phyloP scores from a whole-genome alignment of 2,329 filamentous ascomycete species.

The Byssothecium circinans region DNA sequence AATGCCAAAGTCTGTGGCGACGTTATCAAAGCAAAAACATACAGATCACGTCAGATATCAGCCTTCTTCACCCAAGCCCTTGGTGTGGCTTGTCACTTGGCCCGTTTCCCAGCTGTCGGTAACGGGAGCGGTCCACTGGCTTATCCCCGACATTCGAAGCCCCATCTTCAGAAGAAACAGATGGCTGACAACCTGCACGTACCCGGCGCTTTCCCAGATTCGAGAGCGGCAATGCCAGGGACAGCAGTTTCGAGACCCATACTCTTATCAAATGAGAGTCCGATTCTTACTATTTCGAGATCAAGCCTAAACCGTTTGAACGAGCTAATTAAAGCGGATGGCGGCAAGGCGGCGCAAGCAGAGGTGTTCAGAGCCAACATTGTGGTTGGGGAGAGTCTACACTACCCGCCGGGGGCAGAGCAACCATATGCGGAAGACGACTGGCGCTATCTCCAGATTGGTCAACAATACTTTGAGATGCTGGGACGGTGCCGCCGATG shows the following conservation, averaged over 20 bases:
- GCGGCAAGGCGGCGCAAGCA: conserved; percentile 66
- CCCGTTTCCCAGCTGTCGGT: conserved; percentile 73
- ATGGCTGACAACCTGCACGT: conserved; percentile 40
- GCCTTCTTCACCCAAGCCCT: conserved; percentile 76
- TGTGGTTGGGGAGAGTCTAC: conserved; percentile 60
- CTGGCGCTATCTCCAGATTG: conserved; percentile 72
- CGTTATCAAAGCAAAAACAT: conserved; percentile 68
- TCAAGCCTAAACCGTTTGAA: conserved; percentile 81
- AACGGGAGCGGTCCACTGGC: conserved; percentile 53
- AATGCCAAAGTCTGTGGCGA: conserved; percentile 82
- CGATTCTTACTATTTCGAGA: conserved; percentile 80
- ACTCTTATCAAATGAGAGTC: conserved; percentile 87
- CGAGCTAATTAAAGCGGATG: conserved; percentile 64
- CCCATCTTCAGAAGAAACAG: conserved; percentile 61
- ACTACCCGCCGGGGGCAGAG: conserved; percentile 48
- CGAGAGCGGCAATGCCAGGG: conserved; percentile 50
- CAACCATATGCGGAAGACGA: conserved; percentile 76
- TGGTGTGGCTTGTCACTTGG: conserved; percentile 78
- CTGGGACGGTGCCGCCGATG: conserved; percentile 85
- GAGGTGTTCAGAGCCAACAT: conserved; percentile 89
- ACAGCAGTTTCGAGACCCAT: conserved; percentile 62
- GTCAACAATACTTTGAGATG: conserved; percentile 65
- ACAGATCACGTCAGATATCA: conserved; percentile 66
- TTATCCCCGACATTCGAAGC: conserved; percentile 70
- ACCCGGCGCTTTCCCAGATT: conserved; percentile 58